Percentiles rank a stretch among this genome's conserved stretches.
phyloP scores from a whole-genome alignment of 1,139 yeast genomes.

The Sugiyamaella neomexicana region DNA sequence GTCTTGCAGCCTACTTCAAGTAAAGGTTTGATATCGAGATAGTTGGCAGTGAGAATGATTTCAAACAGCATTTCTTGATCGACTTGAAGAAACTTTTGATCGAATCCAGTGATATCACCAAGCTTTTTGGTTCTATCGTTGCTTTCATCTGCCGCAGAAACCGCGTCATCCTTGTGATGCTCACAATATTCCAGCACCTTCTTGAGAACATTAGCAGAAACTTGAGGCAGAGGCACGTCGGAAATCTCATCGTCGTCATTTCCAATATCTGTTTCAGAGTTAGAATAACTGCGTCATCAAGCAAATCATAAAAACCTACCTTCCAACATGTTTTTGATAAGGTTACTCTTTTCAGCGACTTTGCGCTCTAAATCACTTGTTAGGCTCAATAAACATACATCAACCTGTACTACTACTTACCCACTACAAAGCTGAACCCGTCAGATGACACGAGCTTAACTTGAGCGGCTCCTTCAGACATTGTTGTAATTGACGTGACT shows the following conservation, averaged over 20 bases:
- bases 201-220: conserved; percentile 65
- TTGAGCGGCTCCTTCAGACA: conserved; percentile 23
- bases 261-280: conserved; percentile 44
- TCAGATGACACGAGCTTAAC: conserved; percentile 45
- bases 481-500: conserved; percentile 9
- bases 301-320: conserved; percentile 50
- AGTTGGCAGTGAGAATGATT: conserved; percentile 93
- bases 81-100: conserved; percentile 88
- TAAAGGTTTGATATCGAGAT: conserved; percentile 87
- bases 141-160: conserved; percentile 74
- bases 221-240: conserved; percentile 69
- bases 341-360: conserved; percentile 86
- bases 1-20: conserved; percentile 96
- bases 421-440: conserved; percentile 44
- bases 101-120: conserved; percentile 82
- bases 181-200: conserved; percentile 97
- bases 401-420: conserved; percentile 30
- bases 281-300: neutral
- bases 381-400: conserved; percentile 6
- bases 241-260: conserved; percentile 66
- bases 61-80: conserved; percentile 99
- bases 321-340: conserved; percentile 87
- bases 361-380: conserved; percentile 53
- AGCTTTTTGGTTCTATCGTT: conserved; percentile 47
- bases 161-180: conserved; percentile 70